Conservation (phyloP, 2,329 filamentous ascomycete species). For the Ophiostoma piceae region DNA sequence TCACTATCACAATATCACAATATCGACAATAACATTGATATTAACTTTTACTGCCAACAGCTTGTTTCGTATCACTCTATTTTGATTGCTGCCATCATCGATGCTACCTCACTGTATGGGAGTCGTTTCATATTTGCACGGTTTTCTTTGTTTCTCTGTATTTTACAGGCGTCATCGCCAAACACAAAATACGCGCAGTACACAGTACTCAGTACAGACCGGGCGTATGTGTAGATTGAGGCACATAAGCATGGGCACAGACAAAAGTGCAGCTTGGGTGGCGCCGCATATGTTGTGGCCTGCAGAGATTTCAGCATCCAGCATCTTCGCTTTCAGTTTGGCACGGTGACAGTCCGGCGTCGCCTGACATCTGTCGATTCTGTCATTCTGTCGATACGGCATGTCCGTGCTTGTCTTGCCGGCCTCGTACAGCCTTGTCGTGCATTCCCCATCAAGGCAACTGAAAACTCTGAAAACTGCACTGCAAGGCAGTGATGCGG, state of each 20-base stretch:
- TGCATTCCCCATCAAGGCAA: neutral
- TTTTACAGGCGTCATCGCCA: neutral
- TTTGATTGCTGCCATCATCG: neutral
- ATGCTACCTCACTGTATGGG: conserved; percentile 4
- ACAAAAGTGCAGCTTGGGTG: neutral
- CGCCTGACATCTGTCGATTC: conserved; percentile 4
- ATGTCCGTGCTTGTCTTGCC: neutral
- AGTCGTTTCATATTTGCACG: conserved; percentile 2
- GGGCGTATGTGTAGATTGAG: neutral
- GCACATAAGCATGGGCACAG: neutral
- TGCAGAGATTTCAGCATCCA: neutral
- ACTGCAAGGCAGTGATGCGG: neutral
- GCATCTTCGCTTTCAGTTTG: neutral
- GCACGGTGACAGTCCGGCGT: neutral
- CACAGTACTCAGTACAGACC: too few species aligned
- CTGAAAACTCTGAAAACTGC: neutral
- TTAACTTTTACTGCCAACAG: neutral
- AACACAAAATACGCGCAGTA: neutral
- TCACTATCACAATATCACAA: neutral
- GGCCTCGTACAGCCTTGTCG: neutral
- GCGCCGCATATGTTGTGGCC: conserved; percentile 4
- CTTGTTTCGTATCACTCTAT: conserved; percentile 10
- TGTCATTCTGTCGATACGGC: neutral
- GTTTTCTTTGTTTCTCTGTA: neutral
- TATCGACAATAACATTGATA: neutral